Evolutionary conservation across 345 rosid genomes (phyloP).

Genomic region (Heritiera fomes): DNA sequence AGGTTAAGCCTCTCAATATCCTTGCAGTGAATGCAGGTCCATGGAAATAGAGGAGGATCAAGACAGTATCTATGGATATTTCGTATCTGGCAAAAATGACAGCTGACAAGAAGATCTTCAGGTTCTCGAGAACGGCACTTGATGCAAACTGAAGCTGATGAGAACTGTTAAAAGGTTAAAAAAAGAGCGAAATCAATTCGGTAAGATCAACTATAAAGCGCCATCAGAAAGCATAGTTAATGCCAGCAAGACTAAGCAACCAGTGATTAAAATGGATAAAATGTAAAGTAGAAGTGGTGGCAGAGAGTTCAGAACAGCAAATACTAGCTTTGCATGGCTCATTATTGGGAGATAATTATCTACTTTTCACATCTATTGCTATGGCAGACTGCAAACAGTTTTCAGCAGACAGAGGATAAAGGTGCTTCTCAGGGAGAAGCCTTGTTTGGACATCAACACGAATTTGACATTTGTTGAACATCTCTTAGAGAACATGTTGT

Average conservation of each 20-base stretch:
- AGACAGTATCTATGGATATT: constrained; percentile 78
- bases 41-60: constrained; percentile 77
- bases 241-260: background rate
- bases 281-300: background rate
- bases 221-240: background rate
- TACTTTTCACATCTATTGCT: background rate
- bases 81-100: constrained; percentile 61
- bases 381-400: background rate
- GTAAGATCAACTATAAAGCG: background rate
- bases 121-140: constrained; percentile 69
- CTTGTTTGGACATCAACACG: background rate
- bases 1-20: constrained; percentile 56
- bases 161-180: constrained; percentile 41
- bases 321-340: background rate
- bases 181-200: background rate
- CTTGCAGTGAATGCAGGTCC: constrained; percentile 85
- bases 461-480: background rate
- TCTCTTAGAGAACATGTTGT: background rate
- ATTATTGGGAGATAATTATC: background rate
- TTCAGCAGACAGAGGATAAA: background rate
- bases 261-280: background rate
- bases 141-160: constrained; percentile 47
- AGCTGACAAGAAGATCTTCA: constrained; percentile 67
- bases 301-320: background rate
- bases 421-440: background rate